A percentile compares a stretch with the other conserved stretches of the same genome.
Evolutionary conservation across 257 asterid genomes (phyloP).

Genomic region (Solanum sejunctum): DNA sequence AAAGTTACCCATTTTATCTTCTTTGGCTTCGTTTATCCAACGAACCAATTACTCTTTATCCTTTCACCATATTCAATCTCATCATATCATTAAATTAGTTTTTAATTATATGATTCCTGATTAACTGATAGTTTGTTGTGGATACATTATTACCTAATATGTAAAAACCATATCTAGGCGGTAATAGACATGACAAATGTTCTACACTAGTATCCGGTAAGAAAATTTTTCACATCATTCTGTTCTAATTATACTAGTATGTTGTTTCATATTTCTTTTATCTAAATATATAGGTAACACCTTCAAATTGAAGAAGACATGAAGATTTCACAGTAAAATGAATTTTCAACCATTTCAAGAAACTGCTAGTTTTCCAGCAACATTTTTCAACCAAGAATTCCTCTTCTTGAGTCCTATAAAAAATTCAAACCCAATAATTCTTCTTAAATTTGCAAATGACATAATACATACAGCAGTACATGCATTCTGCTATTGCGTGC

Average conservation of each 20-base stretch:
- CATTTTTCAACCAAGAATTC: too few relatives aligned
- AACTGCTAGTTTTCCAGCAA: too few relatives aligned
- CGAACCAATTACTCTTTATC: slow-evolving; percentile 33
- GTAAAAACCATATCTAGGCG: not conserved
- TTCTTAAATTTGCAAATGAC: not conserved
- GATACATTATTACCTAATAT: not conserved
- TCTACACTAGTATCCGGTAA: too few relatives aligned
- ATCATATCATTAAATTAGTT: not conserved
- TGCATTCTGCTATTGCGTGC: not conserved
- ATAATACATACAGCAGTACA: not conserved
- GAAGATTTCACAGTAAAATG: too few relatives aligned
- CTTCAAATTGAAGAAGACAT: too few relatives aligned
- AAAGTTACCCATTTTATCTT: slow-evolving; percentile 51
- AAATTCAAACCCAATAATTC: not conserved
- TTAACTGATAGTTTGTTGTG: not conserved
- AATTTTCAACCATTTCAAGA: too few relatives aligned
- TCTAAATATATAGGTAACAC: too few relatives aligned
- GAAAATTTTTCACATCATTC: too few relatives aligned
- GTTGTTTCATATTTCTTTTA: too few relatives aligned
- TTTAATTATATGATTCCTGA: not conserved
- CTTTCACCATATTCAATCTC: not conserved
- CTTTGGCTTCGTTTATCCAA: slow-evolving; percentile 61
- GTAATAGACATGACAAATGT: too few relatives aligned
- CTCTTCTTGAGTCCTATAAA: not conserved
- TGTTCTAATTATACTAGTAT: too few relatives aligned